Evolutionary conservation across 768 basidiomycete species (phyloP).

Genomic region (Termitomyces sp.): DNA sequence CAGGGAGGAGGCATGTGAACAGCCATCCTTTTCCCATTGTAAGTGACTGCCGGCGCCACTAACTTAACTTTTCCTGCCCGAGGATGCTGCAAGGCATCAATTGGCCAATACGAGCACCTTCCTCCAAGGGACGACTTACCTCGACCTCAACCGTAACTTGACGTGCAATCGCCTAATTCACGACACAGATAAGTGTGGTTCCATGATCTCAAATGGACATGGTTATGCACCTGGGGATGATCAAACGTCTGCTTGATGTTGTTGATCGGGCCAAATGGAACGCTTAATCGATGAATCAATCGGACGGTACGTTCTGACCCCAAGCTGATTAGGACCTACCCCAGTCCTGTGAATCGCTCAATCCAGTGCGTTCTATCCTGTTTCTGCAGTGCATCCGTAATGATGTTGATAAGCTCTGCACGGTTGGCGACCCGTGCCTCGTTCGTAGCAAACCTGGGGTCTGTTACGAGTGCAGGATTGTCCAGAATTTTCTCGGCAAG

Average conservation of each 20-base stretch:
- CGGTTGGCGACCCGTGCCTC: constrained; percentile 74
- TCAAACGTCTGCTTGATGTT: constrained; percentile 86
- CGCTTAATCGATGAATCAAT: constrained; percentile 33
- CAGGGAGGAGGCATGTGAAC: constrained; percentile 80
- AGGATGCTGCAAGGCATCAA: constrained; percentile 49
- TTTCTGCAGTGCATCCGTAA: constrained; percentile 57
- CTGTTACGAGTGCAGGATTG: constrained; percentile 52
- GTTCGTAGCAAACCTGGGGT: constrained; percentile 73
- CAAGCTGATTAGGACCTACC: constrained; percentile 40
- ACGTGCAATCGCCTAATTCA: constrained; percentile 64
- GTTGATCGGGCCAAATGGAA: constrained; percentile 91
- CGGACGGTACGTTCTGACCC: not conserved
- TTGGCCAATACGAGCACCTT: constrained; percentile 21
- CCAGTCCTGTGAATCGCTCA: constrained; percentile 67
- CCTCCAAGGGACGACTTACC: constrained; percentile 42
- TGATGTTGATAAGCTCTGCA: constrained; percentile 60
- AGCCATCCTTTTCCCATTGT: constrained; percentile 77
- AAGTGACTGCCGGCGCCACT: constrained; percentile 77
- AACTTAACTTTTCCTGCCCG: constrained; percentile 75
- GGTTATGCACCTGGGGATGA: constrained; percentile 60
- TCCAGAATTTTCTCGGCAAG: constrained; percentile 64
- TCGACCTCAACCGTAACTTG: constrained; percentile 74
- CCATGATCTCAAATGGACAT: not conserved
- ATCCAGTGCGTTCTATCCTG: constrained; percentile 74
- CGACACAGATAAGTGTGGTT: constrained; percentile 6